A percentile compares a stretch with the other conserved stretches of the same genome.
Evolutionary conservation across 2,329 filamentous ascomycete species (phyloP).

Genomic region (Botrytis sinoallii): DNA sequence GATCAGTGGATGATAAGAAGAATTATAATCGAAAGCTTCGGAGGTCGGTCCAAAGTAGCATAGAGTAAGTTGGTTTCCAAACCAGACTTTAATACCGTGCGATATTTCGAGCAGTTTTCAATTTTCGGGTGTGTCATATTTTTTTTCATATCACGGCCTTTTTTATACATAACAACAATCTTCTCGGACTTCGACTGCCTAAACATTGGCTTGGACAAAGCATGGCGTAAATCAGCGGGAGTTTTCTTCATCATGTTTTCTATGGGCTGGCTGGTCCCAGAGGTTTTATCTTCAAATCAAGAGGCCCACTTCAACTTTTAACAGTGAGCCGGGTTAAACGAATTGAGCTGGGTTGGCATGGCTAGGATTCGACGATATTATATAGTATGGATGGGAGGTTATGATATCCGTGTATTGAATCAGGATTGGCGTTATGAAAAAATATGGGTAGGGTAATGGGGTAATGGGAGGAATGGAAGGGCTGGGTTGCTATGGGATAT

Average conservation of each 20-base stretch:
- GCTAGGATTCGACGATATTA: background rate
- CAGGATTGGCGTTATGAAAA: background rate
- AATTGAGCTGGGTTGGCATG: background rate
- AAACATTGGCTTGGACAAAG: background rate
- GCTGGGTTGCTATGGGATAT: background rate
- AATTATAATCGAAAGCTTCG: constrained; percentile 78
- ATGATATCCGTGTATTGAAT: background rate
- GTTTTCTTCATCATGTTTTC: background rate
- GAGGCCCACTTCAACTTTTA: background rate
- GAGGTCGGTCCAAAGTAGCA: constrained; percentile 68
- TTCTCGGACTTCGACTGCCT: background rate
- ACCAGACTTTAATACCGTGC: background rate
- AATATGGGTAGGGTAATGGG: background rate
- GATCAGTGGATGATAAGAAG: constrained; percentile 72
- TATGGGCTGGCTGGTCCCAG: background rate
- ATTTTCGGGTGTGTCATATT: background rate
- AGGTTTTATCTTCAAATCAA: background rate
- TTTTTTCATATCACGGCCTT: background rate
- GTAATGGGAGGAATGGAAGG: background rate
- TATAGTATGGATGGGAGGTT: background rate
- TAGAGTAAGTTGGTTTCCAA: constrained; percentile 47
- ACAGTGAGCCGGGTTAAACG: background rate
- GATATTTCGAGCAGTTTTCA: background rate
- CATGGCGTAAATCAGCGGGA: background rate
- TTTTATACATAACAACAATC: background rate